Percentiles rank a stretch among this genome's conserved stretches.
Evolutionary conservation across 2,329 filamentous ascomycete species (phyloP).

Genomic region (Macroventuria anomochaeta): DNA sequence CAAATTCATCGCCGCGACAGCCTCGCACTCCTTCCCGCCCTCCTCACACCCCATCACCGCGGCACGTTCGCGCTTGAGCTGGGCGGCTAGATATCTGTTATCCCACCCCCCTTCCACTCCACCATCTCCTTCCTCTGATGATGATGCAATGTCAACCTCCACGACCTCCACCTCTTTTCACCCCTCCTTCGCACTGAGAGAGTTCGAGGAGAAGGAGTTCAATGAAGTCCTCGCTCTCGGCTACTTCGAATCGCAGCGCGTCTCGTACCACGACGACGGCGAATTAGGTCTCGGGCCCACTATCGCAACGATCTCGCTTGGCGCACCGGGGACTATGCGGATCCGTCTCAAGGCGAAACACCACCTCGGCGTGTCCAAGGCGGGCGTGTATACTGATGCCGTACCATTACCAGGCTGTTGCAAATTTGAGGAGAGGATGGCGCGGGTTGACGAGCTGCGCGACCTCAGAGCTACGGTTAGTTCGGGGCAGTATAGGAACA

Average conservation of each 20-base stretch:
- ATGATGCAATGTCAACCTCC: neutral
- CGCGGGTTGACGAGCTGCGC: conserved; percentile 35
- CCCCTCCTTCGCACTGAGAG: no score
- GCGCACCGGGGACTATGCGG: conserved; percentile 64
- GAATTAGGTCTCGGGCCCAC: conserved; percentile 67
- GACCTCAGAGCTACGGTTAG: conserved; percentile 18
- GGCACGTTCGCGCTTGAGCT: conserved; percentile 61
- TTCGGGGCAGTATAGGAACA: conserved; percentile 31
- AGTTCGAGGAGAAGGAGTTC: conserved; percentile 50
- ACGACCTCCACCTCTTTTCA: neutral
- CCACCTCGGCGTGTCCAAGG: conserved; percentile 46
- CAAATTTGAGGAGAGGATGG: conserved; percentile 45
- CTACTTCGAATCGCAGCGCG: conserved; percentile 66
- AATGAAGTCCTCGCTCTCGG: conserved; percentile 69
- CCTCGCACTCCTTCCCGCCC: conserved; percentile 30
- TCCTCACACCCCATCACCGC: conserved; percentile 54
- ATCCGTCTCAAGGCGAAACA: conserved; percentile 64
- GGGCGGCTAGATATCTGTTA: conserved; percentile 59
- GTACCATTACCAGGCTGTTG: conserved; percentile 38
- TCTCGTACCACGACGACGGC: conserved; percentile 71
- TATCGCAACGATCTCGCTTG: conserved; percentile 66
- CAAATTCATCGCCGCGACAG: conserved; percentile 67
- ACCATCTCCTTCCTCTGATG: neutral
- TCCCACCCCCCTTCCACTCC: conserved; percentile 20
- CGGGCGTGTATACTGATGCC: conserved; percentile 43